Base-by-base conservation (phyloP, 345 rosid species). In the Ceriops decandra region DNA sequence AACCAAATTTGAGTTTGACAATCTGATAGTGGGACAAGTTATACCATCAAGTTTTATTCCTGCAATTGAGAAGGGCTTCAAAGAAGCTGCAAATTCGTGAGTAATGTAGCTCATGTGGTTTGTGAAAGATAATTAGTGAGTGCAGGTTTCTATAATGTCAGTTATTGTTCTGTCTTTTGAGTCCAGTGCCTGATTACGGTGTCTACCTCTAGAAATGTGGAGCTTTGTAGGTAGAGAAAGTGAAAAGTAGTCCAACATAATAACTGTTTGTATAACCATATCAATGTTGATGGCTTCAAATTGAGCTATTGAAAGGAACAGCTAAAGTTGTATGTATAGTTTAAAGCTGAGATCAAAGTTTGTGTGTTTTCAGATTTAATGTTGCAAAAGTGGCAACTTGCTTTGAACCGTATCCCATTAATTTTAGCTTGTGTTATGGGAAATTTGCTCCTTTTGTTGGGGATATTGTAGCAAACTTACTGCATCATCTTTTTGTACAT, bases 71-170 rank as follows among this genome's bases (percentile, higher is more conserved):
- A 95, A 95, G 80, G 99, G 98, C 65, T 95, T 95, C 65, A 92
- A 79, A 79, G 99, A 95, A 86, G 99, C 98, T 71, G 96, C 95
- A 75, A 95, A 95, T 77, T 88, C 96, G 99, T 95, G 72, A 82
- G 97, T 84, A 26, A 46, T 73, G 24, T 33, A 20, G 24, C 51
- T 15, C 31, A 51, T 60, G 46, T 21, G 69, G 30, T 57, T 63
- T 54, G 28, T 52, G 36, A 52, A 66, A 33, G 52, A 9, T 52
- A 6, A 28, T 49, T 26, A 28, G 42, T 49, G 8, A 13, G 8
- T 32, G 2, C 52, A 63, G 38, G 28, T 63, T 63, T n/a, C 24
- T 28, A 42, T 42, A 42, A 42, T 42, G 49, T 42, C 49, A 42
- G 5, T 11, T 42, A 11, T 42, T 13, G 16, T 42, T 17, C 46